A percentile compares a stretch with the other conserved stretches of the same genome.
phyloP scores from a whole-genome alignment of 2,329 filamentous ascomycete genomes.

The Arthrinium phaeospermum region DNA sequence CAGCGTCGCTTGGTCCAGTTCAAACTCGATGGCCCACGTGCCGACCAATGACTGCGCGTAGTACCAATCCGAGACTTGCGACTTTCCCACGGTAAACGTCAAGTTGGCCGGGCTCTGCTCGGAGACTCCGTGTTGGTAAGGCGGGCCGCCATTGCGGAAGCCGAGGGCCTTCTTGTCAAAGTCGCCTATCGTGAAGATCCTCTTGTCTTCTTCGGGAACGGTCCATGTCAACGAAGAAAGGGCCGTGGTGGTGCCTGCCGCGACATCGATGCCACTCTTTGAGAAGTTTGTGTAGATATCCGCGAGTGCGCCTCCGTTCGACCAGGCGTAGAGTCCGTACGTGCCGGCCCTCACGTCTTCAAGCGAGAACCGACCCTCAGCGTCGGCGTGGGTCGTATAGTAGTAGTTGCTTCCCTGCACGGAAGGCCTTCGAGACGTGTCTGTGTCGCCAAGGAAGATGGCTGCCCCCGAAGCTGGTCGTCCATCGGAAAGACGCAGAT shows the following conservation, averaged over 20 bases:
- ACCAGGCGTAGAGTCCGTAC: slow-evolving; percentile 57
- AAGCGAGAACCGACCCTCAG: slow-evolving; percentile 49
- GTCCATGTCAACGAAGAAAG: slow-evolving; percentile 49
- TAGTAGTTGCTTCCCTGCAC: slow-evolving; percentile 55
- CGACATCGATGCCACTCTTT: slow-evolving; percentile 45
- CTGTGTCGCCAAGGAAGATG: slow-evolving; percentile 55
- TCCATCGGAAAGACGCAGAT: slow-evolving; percentile 51
- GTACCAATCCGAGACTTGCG: slow-evolving; percentile 50
- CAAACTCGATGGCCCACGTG: slow-evolving; percentile 44
- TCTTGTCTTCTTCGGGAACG: slow-evolving; percentile 41
- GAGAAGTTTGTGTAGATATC: slow-evolving; percentile 52
- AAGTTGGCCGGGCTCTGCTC: slow-evolving; percentile 50
- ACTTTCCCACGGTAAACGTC: slow-evolving; percentile 49
- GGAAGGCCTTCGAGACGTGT: slow-evolving; percentile 49
- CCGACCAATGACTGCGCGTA: slow-evolving; percentile 50
- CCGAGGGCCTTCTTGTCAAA: slow-evolving; percentile 52
- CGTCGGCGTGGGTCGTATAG: slow-evolving; percentile 53
- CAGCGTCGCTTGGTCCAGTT: slow-evolving; percentile 14
- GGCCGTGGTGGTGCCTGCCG: slow-evolving; percentile 39
- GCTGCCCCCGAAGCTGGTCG: slow-evolving; percentile 53
- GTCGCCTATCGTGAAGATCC: slow-evolving; percentile 54
- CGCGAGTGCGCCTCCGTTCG: slow-evolving; percentile 48
- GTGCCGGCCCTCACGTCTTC: slow-evolving; percentile 48
- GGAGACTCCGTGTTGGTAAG: slow-evolving; percentile 51
- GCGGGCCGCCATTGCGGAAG: slow-evolving; percentile 49